Evolutionary conservation across 2,329 filamentous ascomycete genomes (phyloP).

Genomic region (Emergomyces pasteurianus): DNA sequence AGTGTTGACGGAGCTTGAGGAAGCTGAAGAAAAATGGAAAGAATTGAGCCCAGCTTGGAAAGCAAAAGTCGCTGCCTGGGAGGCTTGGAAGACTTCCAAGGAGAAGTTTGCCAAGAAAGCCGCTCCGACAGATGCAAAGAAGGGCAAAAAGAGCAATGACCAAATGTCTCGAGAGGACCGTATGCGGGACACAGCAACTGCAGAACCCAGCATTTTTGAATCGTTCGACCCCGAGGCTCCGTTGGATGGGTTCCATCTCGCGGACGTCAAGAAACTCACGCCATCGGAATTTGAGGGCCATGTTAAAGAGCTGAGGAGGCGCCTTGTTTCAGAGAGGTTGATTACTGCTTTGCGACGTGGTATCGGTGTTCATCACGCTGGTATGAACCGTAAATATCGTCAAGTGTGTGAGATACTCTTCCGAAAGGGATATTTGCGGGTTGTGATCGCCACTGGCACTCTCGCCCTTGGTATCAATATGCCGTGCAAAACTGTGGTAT

Average conservation of each 20-base stretch:
- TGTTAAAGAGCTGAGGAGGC: constrained; percentile 40
- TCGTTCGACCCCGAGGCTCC: constrained; percentile 56
- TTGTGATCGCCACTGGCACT: constrained; percentile 65
- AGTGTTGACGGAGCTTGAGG: constrained; percentile 42
- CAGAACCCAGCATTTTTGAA: constrained; percentile 47
- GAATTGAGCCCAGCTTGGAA: constrained; percentile 48
- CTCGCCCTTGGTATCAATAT: constrained; percentile 70
- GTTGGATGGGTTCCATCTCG: constrained; percentile 53
- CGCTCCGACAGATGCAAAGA: constrained; percentile 20
- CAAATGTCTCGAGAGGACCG: constrained; percentile 43
- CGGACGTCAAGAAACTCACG: constrained; percentile 47
- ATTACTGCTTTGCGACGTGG: constrained; percentile 53
- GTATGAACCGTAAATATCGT: constrained; percentile 66
- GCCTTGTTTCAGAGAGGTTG: constrained; percentile 41
- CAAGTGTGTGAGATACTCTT: constrained; percentile 61
- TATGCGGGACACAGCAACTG: constrained; percentile 43
- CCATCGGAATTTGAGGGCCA: constrained; percentile 47
- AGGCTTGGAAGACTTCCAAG: constrained; percentile 41
- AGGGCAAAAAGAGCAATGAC: constrained; percentile 28
- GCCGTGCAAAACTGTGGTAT: constrained; percentile 73
- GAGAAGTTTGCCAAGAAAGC: constrained; percentile 29
- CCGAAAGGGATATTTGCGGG: constrained; percentile 56
- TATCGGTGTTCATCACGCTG: constrained; percentile 65
- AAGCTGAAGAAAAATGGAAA: constrained; percentile 47
- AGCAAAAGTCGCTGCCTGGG: constrained; percentile 45